These are phyloP conservation scores for Yarrowia phangngaensis DNA, from an alignment of 805 yeast species.

Conservation along the genomic window DNA sequence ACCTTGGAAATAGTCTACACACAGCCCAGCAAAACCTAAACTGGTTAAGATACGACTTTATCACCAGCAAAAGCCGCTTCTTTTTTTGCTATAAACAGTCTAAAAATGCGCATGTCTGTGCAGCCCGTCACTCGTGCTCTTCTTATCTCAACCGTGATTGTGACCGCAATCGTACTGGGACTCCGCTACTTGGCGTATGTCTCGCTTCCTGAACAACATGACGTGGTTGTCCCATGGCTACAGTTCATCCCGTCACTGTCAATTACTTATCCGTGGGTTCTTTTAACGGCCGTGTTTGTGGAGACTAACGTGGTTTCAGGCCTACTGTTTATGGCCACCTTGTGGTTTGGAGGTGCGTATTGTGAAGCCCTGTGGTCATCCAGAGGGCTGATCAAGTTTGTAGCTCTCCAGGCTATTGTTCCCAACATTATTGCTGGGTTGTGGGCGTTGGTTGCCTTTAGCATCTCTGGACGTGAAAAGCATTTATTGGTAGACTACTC, in stretches of 20 bases:
- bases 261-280: slow-evolving; percentile 48
- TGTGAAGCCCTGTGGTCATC: slow-evolving; percentile 65
- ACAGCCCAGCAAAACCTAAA: not conserved
- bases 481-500: slow-evolving; percentile 38
- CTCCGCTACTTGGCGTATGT: slow-evolving; percentile 9
- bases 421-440: slow-evolving; percentile 42
- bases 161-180: not conserved
- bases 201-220: slow-evolving; percentile 1
- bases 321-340: slow-evolving; percentile 40
- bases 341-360: slow-evolving; percentile 57
- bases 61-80: not conserved
- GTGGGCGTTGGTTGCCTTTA: slow-evolving; percentile 25
- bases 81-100: not conserved
- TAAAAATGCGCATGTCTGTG: slow-evolving; percentile 12
- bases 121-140: slow-evolving; percentile 6
- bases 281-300: slow-evolving; percentile 47
- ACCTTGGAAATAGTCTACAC: not conserved
- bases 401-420: slow-evolving; percentile 41
- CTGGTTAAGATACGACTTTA: no score
- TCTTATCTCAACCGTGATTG: not conserved
- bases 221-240: slow-evolving; percentile 44
- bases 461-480: slow-evolving; percentile 31
- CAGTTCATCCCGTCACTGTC: slow-evolving; percentile 49
- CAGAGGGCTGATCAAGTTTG: slow-evolving; percentile 49
- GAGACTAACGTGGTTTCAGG: slow-evolving; percentile 46